A percentile compares a stretch with the other conserved stretches of the same genome.
These are phyloP conservation scores for Ceratobasidium sp. DNA, from an alignment of 1,284 basidiomycete species.

Conservation along the genomic window DNA sequence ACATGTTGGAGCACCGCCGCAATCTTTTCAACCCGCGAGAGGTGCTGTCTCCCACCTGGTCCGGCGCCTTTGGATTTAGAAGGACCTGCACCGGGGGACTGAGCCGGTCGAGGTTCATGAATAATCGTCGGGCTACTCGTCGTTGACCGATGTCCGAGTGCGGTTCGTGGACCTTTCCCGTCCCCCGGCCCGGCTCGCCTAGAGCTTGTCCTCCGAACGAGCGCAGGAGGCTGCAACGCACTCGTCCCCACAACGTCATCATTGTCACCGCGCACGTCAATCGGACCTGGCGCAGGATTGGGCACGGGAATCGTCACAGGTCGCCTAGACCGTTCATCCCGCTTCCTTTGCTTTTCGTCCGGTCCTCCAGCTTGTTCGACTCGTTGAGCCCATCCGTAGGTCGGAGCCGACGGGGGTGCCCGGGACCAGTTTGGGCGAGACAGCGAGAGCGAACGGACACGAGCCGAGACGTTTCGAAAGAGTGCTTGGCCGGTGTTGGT, in stretches of 20 bases:
- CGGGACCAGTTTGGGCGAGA: constrained; percentile 37
- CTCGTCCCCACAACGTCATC: background rate
- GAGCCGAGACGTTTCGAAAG: constrained; percentile 11
- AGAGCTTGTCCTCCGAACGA: background rate
- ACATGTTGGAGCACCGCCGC: constrained; percentile 35
- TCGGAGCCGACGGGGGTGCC: constrained; percentile 2
- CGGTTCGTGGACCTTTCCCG: constrained; percentile 2
- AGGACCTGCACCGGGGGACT: background rate
- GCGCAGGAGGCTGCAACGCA: constrained; percentile 24
- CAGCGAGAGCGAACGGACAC: constrained; percentile 6
- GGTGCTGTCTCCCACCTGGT: constrained; percentile 2
- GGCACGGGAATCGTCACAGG: constrained; percentile 32
- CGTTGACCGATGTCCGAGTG: constrained; percentile 8
- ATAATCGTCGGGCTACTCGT: constrained; percentile 40
- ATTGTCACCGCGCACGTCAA: constrained; percentile 18
- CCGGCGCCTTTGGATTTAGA: background rate
- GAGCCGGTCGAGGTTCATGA: background rate
- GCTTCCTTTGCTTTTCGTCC: constrained; percentile 15
- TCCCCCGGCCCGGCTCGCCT: background rate
- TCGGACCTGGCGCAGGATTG: constrained; percentile 37
- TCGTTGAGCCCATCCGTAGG: constrained; percentile 29
- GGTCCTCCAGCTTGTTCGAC: constrained; percentile 35
- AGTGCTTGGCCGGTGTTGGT: constrained; percentile 1
- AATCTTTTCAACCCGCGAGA: constrained; percentile 41
- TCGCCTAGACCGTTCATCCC: constrained; percentile 13